A percentile compares a stretch with the other conserved stretches of the same genome.
Conservation (phyloP, 164 flowering plant species). For the Vitis vinifera region ASM3070453v1 NC_081815.1:711501-712000, state of each 20-base stretch:
- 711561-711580: constrained; percentile 90
- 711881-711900: constrained; percentile 76
- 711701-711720: background rate
- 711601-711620: constrained; percentile 87
- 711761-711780: constrained; percentile 98
- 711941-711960: background rate
- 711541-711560: constrained; percentile 86
- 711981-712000: background rate
- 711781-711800: constrained; percentile 78
- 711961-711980: background rate
- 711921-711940: constrained; percentile 50
- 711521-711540: constrained; percentile 84
- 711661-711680: background rate
- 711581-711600: constrained; percentile 85
- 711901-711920: constrained; percentile 90
- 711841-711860: constrained; percentile 70
- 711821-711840: constrained; percentile 55
- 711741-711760: background rate
- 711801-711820: constrained; percentile 57
- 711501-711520: constrained; percentile 77
- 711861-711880: constrained; percentile 69
- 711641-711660: background rate
- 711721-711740: background rate
- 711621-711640: background rate
- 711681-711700: no score